Percentiles rank a stretch among this genome's conserved stretches.
Evolutionary conservation across 345 rosid species (phyloP).

Genomic region (Gossypium sturtianum): DNA sequence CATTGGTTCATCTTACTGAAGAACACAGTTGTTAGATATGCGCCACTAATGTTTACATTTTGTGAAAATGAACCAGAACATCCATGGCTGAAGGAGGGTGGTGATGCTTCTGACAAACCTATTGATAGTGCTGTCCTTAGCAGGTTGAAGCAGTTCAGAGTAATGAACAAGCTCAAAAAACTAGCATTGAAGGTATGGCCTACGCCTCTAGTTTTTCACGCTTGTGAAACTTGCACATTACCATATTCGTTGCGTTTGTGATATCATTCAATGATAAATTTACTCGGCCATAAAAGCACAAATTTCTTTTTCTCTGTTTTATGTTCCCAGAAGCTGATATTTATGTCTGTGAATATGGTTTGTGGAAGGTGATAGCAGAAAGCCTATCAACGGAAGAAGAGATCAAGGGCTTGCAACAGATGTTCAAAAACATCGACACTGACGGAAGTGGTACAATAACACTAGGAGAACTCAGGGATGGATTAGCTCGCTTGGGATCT

Average conservation of each 20-base stretch:
- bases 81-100: slow-evolving; percentile 69
- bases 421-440: slow-evolving; percentile 87
- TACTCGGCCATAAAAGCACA: neutral
- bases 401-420: slow-evolving; percentile 69
- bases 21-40: neutral
- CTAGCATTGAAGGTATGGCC: slow-evolving; percentile 70
- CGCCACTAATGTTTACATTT: neutral
- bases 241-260: neutral
- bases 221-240: neutral
- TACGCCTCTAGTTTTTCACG: neutral
- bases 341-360: slow-evolving; percentile 7
- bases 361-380: slow-evolving; percentile 69
- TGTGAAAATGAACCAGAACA: slow-evolving; percentile 43
- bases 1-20: neutral
- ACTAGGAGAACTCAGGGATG: slow-evolving; percentile 64
- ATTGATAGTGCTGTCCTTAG: slow-evolving; percentile 71
- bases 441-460: slow-evolving; percentile 84
- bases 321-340: neutral
- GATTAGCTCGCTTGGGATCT: slow-evolving; percentile 73
- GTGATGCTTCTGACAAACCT: slow-evolving; percentile 60
- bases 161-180: slow-evolving; percentile 89
- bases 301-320: neutral
- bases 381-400: slow-evolving; percentile 74
- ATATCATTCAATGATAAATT: neutral
- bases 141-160: slow-evolving; percentile 88